Conservation (phyloP, 257 asterid genomes). For the Scutellaria minor region DNA sequence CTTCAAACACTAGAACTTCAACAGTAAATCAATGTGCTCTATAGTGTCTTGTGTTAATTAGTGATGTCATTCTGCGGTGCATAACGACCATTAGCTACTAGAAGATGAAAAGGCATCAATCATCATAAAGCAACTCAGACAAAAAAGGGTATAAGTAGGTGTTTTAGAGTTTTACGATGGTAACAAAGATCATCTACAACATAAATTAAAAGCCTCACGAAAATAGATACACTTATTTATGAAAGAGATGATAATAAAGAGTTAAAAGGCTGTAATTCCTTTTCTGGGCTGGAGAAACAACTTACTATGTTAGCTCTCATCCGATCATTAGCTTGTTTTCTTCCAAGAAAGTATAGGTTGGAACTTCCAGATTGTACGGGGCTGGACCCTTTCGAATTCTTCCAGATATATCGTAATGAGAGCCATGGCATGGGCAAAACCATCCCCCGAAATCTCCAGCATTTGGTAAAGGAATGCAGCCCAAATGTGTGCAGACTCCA, state of each 20-base stretch:
- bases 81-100: too few species aligned
- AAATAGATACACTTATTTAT: not conserved
- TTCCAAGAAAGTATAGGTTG: constrained; percentile 64
- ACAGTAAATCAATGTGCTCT: too few species aligned
- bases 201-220: constrained; percentile 3
- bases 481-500: constrained; percentile 75
- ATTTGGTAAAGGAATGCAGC: constrained; percentile 78
- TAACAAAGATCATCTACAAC: constrained; percentile 11
- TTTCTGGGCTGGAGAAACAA: not conserved
- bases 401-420: constrained; percentile 74
- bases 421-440: constrained; percentile 83
- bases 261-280: not conserved
- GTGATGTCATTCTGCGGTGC: too few species aligned
- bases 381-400: constrained; percentile 81
- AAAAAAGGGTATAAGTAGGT: too few species aligned
- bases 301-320: constrained; percentile 28
- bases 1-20: too few species aligned
- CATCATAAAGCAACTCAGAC: too few species aligned
- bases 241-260: not conserved
- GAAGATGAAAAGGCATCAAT: too few species aligned
- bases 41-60: too few species aligned
- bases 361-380: constrained; percentile 72
- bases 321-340: constrained; percentile 66
- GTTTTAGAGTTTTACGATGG: not conserved
- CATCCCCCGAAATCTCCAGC: constrained; percentile 85